A percentile compares a stretch with the other conserved stretches of the same genome.
Conservation (phyloP, 257 asterid species). For the Nicotiana otophora region DNA sequence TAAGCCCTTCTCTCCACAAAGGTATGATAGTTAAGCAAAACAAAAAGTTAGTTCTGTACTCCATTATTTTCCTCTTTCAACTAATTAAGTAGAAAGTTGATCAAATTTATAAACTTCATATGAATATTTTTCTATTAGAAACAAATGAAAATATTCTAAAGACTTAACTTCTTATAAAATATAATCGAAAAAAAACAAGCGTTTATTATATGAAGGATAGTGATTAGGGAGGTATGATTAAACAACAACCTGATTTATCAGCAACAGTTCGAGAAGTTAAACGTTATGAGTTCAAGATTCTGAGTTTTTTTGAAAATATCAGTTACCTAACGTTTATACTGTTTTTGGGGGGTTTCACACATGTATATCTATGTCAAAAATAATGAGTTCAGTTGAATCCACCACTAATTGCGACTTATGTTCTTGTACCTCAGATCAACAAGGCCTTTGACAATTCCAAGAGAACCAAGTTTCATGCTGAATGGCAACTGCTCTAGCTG, state of each 20-base stretch:
- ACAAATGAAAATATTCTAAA: not conserved
- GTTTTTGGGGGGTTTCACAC: not conserved
- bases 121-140: not conserved
- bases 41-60: not conserved
- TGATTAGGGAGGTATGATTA: not conserved
- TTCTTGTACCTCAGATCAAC: conserved; percentile 40
- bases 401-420: not conserved
- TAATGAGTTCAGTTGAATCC: not conserved
- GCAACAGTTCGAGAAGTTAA: not conserved
- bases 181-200: not conserved
- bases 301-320: not conserved
- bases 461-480: conserved; percentile 53
- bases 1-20: conserved; percentile 70
- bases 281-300: not conserved
- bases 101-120: not conserved
- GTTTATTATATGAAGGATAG: not conserved
- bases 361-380: not conserved
- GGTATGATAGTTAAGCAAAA: conserved; percentile 19
- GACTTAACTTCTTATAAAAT: no score
- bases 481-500: conserved; percentile 38
- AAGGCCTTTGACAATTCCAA: conserved; percentile 70
- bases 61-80: not conserved
- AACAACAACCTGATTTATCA: not conserved
- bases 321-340: not conserved
- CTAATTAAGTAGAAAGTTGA: not conserved